Base-by-base conservation (phyloP, 1,139 yeast species). In the Blastobotrys indianensis region DNA sequence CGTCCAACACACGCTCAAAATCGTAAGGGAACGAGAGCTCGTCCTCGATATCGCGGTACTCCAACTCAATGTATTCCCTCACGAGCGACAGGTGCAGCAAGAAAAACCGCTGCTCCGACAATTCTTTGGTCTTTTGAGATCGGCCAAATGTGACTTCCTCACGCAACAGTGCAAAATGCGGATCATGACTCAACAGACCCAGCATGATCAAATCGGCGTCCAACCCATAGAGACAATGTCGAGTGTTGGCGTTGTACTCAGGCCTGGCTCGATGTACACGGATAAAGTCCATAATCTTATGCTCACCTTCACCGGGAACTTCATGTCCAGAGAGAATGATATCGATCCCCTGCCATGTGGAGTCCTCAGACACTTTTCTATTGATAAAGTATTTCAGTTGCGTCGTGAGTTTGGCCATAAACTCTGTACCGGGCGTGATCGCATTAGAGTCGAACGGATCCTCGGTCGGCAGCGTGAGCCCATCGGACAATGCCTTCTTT, bases 241-340 rank as follows among this genome's bases (percentile, higher is more conserved):
- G 79, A 1, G 90, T 83, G 65, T 94, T 92, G 33, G 96, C 92
- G 58, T 85, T 76, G 65, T 90, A 88, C 61, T 78, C 85, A 0
- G 92, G 84, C 58, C 85, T 90, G 41, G 88, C 80, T 63, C 95
- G 77, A 66, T 85, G 87, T 43, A 82, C 75, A 58, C 98, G 79
- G 56, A 94, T 85, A 61, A 84, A 88, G 55, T 85, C 85, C 98
- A 92, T 94, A 57, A 92, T 83, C 64, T 92, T 92, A 71, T 92
- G 99, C 67, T 92, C 99, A 61, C 99, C 99, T 72, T 92, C 99
- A 50, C 99, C 99, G 1, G 99, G 98, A 10, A 90, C 97, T 30
- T 94, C 92, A 42, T 95, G 96, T 57, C 94, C 99, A 61, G 95
- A 85, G 42, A 92, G 79, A 33, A 92, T 79, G 28, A 92, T 82